phyloP scores from a whole-genome alignment of 768 basidiomycete genomes.

The Russula earlei region DNA sequence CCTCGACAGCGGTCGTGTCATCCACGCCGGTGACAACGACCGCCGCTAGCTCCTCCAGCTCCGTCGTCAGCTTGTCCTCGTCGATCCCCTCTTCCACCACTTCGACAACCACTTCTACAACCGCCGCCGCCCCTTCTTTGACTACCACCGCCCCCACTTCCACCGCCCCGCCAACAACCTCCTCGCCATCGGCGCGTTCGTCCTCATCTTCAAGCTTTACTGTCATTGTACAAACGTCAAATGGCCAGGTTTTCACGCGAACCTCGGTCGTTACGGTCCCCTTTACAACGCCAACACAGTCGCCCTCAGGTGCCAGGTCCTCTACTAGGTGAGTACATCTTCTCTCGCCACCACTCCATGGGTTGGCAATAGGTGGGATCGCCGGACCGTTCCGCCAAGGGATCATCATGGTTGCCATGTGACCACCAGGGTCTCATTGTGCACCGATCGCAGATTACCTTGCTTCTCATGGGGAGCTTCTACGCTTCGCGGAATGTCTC shows the following conservation, averaged over 20 bases:
- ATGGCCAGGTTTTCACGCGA: slow-evolving; percentile 15
- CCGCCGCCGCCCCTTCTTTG: no score
- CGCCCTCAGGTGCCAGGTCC: background rate
- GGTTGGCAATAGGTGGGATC: background rate
- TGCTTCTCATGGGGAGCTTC: background rate
- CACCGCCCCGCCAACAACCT: background rate
- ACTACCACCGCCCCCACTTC: slow-evolving; percentile 7
- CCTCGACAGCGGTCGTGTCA: background rate
- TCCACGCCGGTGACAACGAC: background rate
- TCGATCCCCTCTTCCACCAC: background rate
- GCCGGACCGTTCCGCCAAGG: background rate
- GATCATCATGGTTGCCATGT: background rate
- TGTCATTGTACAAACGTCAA: background rate
- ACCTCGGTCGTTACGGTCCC: slow-evolving; percentile 16
- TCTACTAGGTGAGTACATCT: slow-evolving; percentile 19
- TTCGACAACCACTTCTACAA: background rate
- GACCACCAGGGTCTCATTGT: background rate
- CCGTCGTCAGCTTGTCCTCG: background rate
- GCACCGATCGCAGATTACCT: background rate
- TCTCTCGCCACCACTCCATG: background rate
- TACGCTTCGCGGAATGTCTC: background rate
- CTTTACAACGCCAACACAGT: background rate
- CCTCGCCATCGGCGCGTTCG: background rate
- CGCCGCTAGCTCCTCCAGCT: background rate
- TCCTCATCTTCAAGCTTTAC: background rate